Evolutionary conservation across 208 protist species (phyloP).

Genomic region (Entamoeba moshkovskii): DNA sequence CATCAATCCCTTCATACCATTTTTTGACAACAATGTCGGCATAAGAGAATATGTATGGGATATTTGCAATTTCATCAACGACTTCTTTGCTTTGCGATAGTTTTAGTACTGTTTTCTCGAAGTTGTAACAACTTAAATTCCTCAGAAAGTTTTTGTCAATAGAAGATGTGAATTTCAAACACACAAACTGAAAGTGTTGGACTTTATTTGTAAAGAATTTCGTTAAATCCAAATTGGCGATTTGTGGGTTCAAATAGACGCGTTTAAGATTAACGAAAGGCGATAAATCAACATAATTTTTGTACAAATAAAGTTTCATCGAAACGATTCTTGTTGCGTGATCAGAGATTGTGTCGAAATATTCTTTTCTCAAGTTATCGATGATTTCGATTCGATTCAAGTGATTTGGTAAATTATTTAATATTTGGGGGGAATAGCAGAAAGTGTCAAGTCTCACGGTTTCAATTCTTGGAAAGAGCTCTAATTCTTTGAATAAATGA

Average conservation of each 20-base stretch:
- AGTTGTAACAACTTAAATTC: neutral
- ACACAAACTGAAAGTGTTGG: neutral
- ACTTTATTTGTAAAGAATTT: neutral
- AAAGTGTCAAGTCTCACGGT: neutral
- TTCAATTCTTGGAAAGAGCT: neutral
- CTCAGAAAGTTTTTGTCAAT: neutral
- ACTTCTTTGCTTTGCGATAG: neutral
- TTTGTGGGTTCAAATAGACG: neutral
- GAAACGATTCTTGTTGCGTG: neutral
- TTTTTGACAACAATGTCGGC: neutral
- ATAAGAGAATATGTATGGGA: neutral
- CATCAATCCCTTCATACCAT: neutral
- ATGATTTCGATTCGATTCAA: neutral
- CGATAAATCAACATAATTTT: neutral
- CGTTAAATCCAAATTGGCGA: neutral
- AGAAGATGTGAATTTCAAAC: neutral
- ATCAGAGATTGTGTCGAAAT: neutral
- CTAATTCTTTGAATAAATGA: neutral
- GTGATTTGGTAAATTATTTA: neutral
- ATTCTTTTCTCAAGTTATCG: neutral
- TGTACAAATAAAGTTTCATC: neutral
- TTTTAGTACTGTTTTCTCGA: neutral
- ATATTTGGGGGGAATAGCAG: neutral
- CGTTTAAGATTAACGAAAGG: neutral
- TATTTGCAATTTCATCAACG: neutral